A percentile compares a stretch with the other conserved stretches of the same genome.
Evolutionary conservation across 164 flowering plant genomes (phyloP).

Genomic region (Cinnamomum chago): DNA sequence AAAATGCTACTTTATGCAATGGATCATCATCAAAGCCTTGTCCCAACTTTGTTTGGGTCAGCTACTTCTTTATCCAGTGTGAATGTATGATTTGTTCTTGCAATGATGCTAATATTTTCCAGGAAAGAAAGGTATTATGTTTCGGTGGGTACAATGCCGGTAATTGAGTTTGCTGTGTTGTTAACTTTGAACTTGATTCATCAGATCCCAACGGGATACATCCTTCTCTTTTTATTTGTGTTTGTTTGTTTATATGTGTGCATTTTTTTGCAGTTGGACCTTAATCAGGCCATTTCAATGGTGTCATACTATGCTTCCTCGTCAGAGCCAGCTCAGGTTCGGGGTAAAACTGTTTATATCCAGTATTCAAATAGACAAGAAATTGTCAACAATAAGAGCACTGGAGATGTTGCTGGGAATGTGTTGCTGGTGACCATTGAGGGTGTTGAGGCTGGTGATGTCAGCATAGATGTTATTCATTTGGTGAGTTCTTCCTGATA

Average conservation of each 20-base stretch:
- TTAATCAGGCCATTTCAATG: conserved; percentile 83
- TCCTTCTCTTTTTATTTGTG: too few relatives aligned
- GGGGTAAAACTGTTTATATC: conserved; percentile 83
- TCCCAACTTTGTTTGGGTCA: too few relatives aligned
- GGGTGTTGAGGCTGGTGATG: conserved; percentile 86
- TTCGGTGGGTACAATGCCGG: conserved; percentile 2
- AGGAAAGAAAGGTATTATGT: neutral
- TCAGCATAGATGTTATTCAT: conserved; percentile 89
- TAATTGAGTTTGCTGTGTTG: neutral
- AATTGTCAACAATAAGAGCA: conserved; percentile 80
- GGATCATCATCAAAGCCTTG: too few relatives aligned
- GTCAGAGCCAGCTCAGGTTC: conserved; percentile 83
- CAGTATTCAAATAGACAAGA: conserved; percentile 88
- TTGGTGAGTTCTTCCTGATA: conserved; percentile 49
- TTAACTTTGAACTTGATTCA: neutral
- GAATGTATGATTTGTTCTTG: neutral
- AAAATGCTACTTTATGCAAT: too few relatives aligned
- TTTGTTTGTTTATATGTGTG: too few relatives aligned
- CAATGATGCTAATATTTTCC: conserved; percentile 1
- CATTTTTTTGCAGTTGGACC: conserved; percentile 49
- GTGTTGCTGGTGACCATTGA: conserved; percentile 85
- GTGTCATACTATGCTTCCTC: conserved; percentile 86
- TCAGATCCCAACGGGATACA: neutral
- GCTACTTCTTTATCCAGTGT: too few relatives aligned
- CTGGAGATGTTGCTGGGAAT: conserved; percentile 85